These are phyloP conservation scores for Neurospora cerealis DNA, from an alignment of 495 filamentous ascomycete species.

Conservation along the genomic window DNA sequence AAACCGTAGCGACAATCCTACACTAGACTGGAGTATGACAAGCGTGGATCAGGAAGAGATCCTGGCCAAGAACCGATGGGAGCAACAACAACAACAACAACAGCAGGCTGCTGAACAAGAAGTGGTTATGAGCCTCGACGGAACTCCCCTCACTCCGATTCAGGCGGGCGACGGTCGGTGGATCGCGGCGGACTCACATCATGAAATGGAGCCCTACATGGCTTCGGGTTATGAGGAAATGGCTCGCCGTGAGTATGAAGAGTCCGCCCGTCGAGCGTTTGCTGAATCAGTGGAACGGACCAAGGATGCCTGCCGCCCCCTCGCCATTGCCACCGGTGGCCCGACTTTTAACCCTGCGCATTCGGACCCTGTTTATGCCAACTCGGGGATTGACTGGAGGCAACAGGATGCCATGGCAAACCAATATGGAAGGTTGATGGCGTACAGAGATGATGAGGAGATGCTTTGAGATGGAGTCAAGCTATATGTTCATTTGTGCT, in stretches of 20 bases:
- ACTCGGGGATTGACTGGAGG: slow-evolving; percentile 28
- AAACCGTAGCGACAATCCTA: slow-evolving; percentile 28
- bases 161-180: slow-evolving; percentile 42
- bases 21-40: slow-evolving; percentile 35
- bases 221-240: slow-evolving; percentile 52
- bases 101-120: slow-evolving; percentile 6
- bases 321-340: slow-evolving; percentile 28
- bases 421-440: slow-evolving; percentile 45
- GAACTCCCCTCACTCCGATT: slow-evolving; percentile 40
- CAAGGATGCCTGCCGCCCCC: slow-evolving; percentile 31
- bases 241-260: slow-evolving; percentile 41
- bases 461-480: slow-evolving; percentile 11
- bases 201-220: slow-evolving; percentile 58
- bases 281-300: slow-evolving; percentile 23
- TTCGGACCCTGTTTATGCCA: slow-evolving; percentile 52
- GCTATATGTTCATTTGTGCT: background rate
- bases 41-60: slow-evolving; percentile 41
- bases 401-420: slow-evolving; percentile 48
- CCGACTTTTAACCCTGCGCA: slow-evolving; percentile 40
- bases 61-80: slow-evolving; percentile 40
- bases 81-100: slow-evolving; percentile 35
- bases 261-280: slow-evolving; percentile 24
- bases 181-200: slow-evolving; percentile 15
- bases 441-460: slow-evolving; percentile 25
- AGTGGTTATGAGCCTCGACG: slow-evolving; percentile 34